Evolutionary conservation across 2,329 filamentous ascomycete genomes (phyloP).

Genomic region (Kalaharituber pfeilii): DNA sequence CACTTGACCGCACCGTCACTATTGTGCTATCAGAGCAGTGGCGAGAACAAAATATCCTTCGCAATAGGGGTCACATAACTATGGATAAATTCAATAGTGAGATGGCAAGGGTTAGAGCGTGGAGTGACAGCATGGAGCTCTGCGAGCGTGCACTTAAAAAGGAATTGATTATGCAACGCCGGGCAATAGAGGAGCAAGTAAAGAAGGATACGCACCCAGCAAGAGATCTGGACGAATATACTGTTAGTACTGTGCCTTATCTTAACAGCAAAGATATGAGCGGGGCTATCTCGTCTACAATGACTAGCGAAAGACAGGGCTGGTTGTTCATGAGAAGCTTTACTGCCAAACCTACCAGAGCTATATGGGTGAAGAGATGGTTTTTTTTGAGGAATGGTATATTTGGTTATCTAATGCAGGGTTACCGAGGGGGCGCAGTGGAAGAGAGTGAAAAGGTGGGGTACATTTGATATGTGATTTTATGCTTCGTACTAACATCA

Average conservation of each 20-base stretch:
- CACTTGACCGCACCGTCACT: conserved; percentile 73
- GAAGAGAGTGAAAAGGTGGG: conserved; percentile 67
- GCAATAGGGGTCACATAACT: conserved; percentile 44
- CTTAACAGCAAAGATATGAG: conserved; percentile 28
- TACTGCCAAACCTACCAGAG: conserved; percentile 73
- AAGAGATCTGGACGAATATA: conserved; percentile 83
- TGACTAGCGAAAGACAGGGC: conserved; percentile 64
- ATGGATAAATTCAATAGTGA: conserved; percentile 56
- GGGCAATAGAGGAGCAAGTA: conserved; percentile 64
- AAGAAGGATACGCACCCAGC: conserved; percentile 59
- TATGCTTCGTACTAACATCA: neutral
- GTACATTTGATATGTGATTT: neutral
- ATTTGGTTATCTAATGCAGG: conserved; percentile 84
- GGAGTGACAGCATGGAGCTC: conserved; percentile 85
- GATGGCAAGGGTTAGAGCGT: conserved; percentile 80
- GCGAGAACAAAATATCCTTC: conserved; percentile 60
- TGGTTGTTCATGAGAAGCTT: conserved; percentile 76
- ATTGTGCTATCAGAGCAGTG: conserved; percentile 72
- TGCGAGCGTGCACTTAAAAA: conserved; percentile 68
- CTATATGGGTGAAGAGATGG: conserved; percentile 83
- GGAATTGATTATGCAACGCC: conserved; percentile 61
- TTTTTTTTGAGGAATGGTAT: conserved; percentile 92
- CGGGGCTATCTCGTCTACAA: conserved; percentile 20
- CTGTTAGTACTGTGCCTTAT: conserved; percentile 74
- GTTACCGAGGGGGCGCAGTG: conserved; percentile 60